Evolutionary conservation across 495 filamentous ascomycete species (phyloP).

Genomic region (Ramalina peruviana): DNA sequence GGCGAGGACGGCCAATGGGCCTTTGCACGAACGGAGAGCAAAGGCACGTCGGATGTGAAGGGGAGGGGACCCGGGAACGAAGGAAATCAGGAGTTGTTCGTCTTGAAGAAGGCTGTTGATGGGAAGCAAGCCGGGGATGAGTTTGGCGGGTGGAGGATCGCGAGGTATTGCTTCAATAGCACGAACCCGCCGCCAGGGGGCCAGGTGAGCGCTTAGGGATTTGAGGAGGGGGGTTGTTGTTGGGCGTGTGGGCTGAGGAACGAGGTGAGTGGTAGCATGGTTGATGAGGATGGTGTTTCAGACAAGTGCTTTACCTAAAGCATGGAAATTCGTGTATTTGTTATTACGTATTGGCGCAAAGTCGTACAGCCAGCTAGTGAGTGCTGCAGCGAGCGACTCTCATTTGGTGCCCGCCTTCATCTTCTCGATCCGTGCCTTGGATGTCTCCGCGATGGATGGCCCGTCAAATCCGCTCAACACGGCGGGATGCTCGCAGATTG

Average conservation of each 20-base stretch:
- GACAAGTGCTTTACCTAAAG: neutral
- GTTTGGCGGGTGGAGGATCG: slow-evolving; percentile 9
- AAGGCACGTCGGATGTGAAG: slow-evolving; percentile 1
- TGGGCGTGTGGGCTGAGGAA: neutral
- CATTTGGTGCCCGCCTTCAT: slow-evolving; percentile 1
- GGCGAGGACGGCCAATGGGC: too few relatives aligned
- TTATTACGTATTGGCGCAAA: too few relatives aligned
- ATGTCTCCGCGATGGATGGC: neutral
- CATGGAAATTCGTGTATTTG: too few relatives aligned
- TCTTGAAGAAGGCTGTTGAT: slow-evolving; percentile 1
- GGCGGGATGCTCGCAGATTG: neutral
- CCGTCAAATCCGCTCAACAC: slow-evolving; percentile 8
- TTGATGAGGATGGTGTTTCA: neutral
- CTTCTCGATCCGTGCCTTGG: neutral
- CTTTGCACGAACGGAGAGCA: slow-evolving; percentile 1
- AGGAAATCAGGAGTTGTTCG: slow-evolving; percentile 7
- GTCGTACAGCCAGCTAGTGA: too few relatives aligned
- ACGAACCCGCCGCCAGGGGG: slow-evolving; percentile 1
- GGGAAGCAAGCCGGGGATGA: too few relatives aligned
- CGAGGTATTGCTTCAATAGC: slow-evolving; percentile 9
- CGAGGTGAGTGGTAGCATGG: neutral
- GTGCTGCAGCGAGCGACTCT: too few relatives aligned
- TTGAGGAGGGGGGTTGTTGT: neutral
- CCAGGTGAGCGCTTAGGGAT: too few relatives aligned
- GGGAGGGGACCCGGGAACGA: slow-evolving; percentile 1